A percentile compares a stretch with the other conserved stretches of the same genome.
These are phyloP conservation scores for Capsicum chinense DNA, from an alignment of 257 asterid species.

Conservation along the genomic window DNA sequence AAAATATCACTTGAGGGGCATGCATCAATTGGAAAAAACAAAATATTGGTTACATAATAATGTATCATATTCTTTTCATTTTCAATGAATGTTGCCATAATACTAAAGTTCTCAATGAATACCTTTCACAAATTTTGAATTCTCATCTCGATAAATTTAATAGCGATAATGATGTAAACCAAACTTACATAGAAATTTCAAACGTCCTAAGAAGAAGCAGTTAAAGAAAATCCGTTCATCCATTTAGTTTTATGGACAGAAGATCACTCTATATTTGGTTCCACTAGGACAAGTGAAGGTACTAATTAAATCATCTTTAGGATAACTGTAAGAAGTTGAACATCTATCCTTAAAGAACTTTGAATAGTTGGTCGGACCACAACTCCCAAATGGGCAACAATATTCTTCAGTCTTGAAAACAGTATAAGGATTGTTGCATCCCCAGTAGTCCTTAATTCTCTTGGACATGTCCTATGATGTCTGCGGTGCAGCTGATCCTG, in stretches of 20 bases:
- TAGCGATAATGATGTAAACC: not conserved
- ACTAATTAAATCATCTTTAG: not conserved
- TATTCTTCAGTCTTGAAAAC: slow-evolving; percentile 19
- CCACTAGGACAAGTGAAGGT: not conserved
- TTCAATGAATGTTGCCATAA: not conserved
- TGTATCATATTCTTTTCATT: not conserved
- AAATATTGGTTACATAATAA: no score
- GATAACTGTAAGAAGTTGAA: slow-evolving; percentile 26
- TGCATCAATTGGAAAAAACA: no score
- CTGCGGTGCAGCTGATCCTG: slow-evolving; percentile 10
- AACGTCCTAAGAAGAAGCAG: not conserved
- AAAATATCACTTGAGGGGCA: no score
- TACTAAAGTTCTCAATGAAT: not conserved
- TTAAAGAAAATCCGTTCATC: not conserved
- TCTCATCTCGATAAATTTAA: not conserved
- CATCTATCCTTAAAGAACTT: slow-evolving; percentile 33
- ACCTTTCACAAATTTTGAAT: not conserved
- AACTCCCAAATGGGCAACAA: slow-evolving; percentile 27
- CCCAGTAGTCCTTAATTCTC: slow-evolving; percentile 32
- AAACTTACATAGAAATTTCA: not conserved
- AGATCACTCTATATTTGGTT: slow-evolving; percentile 5
- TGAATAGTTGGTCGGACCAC: slow-evolving; percentile 9
- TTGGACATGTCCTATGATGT: slow-evolving; percentile 34
- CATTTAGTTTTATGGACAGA: slow-evolving; percentile 13
- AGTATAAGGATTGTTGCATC: slow-evolving; percentile 39